Conservation (phyloP, 768 basidiomycete species). For the Trametes gibbosa region DNA sequence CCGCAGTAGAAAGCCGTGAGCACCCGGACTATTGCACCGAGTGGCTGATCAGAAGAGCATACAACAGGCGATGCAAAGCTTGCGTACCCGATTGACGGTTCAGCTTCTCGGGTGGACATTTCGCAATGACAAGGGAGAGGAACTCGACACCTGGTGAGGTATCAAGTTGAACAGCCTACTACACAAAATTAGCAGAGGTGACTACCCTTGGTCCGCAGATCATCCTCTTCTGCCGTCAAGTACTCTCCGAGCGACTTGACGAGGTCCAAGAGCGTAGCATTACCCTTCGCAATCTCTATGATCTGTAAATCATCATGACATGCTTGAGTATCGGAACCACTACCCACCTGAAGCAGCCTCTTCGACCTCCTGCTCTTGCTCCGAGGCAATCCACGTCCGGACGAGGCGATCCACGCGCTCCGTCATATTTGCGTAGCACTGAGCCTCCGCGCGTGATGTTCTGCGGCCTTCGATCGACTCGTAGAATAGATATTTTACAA, state of each 20-base stretch:
- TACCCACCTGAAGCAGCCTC: conserved; percentile 58
- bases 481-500: neutral
- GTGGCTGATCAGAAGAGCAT: conserved; percentile 7
- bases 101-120: conserved; percentile 58
- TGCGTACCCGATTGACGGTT: conserved; percentile 79
- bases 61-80: neutral
- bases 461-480: neutral
- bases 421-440: conserved; percentile 28
- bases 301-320: conserved; percentile 24
- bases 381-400: conserved; percentile 70
- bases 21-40: conserved; percentile 60
- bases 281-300: conserved; percentile 52
- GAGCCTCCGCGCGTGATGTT: neutral
- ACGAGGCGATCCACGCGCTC: conserved; percentile 51
- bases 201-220: conserved; percentile 74
- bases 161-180: neutral
- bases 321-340: conserved; percentile 16
- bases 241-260: conserved; percentile 88
- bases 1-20: conserved; percentile 79
- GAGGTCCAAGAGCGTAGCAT: conserved; percentile 64
- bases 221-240: conserved; percentile 82
- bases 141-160: conserved; percentile 73
- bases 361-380: conserved; percentile 56
- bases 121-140: conserved; percentile 66
- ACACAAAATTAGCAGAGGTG: neutral